phyloP scores from a whole-genome alignment of 352 stramenopile species.

The Phytophthora meadii region DNA sequence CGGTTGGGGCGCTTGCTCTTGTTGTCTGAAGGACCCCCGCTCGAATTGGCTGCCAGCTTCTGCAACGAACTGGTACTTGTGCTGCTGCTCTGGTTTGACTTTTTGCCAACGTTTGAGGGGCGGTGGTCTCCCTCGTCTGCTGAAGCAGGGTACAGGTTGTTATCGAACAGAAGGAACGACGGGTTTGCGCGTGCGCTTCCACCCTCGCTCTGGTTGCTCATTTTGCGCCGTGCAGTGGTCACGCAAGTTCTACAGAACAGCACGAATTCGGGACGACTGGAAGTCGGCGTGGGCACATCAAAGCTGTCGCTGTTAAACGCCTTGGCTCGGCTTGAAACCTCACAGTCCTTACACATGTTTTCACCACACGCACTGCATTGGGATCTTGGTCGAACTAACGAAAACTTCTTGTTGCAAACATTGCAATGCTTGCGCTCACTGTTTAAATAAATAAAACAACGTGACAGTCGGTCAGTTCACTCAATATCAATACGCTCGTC shows the following conservation, averaged over 20 bases:
- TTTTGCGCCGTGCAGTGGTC: constrained; percentile 47
- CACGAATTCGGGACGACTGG: constrained; percentile 44
- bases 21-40: not conserved
- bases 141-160: constrained; percentile 41
- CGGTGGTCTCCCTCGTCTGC: constrained; percentile 26
- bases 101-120: constrained; percentile 35
- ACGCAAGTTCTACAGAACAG: constrained; percentile 73
- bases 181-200: constrained; percentile 15
- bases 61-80: constrained; percentile 43
- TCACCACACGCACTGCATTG: constrained; percentile 75
- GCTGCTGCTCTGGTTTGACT: constrained; percentile 60
- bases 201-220: constrained; percentile 39
- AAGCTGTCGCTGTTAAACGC: constrained; percentile 55
- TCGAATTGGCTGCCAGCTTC: constrained; percentile 28
- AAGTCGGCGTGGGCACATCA: constrained; percentile 37
- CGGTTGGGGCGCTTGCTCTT: constrained; percentile 21
- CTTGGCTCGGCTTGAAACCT: constrained; percentile 59
- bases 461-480: not conserved
- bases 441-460: constrained; percentile 5
- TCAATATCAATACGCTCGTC: not conserved
- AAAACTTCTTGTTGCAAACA: constrained; percentile 83
- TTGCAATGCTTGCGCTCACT: constrained; percentile 71
- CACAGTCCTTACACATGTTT: constrained; percentile 76
- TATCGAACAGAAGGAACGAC: constrained; percentile 44
- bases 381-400: constrained; percentile 60